phyloP scores from a whole-genome alignment of 345 rosid genomes.

The Heritiera littoralis region DNA sequence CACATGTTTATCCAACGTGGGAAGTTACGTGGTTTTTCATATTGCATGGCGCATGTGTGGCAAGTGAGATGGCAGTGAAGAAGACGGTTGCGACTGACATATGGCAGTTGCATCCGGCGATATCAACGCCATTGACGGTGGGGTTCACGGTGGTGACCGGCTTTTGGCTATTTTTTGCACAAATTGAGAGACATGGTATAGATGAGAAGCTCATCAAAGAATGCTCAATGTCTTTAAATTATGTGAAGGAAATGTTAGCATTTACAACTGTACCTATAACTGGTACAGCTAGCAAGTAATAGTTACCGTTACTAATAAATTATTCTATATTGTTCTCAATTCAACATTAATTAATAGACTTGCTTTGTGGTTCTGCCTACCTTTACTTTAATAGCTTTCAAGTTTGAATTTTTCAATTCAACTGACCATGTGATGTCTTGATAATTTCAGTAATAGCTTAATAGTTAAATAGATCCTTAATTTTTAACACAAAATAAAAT shows the following conservation, averaged over 20 bases:
- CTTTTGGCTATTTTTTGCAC: conserved; percentile 51
- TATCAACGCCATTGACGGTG: conserved; percentile 39
- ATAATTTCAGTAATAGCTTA: too few relatives aligned
- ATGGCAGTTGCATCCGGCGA: conserved; percentile 27
- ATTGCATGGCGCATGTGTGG: conserved; percentile 51
- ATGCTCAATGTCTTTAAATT: conserved; percentile 1
- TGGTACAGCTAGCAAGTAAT: too few relatives aligned
- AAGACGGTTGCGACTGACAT: neutral
- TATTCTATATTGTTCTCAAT: too few relatives aligned
- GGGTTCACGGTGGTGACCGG: conserved; percentile 43
- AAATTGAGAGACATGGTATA: conserved; percentile 37
- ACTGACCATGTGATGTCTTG: too few relatives aligned
- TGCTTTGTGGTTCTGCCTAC: too few relatives aligned
- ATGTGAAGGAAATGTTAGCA: too few relatives aligned
- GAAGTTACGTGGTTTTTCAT: conserved; percentile 67
- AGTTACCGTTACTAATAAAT: too few relatives aligned
- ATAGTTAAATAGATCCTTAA: too few relatives aligned
- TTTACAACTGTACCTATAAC: too few relatives aligned
- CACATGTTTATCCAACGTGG: conserved; percentile 57
- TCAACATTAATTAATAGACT: too few relatives aligned
- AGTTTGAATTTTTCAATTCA: neutral
- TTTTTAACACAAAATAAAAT: too few relatives aligned
- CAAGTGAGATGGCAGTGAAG: conserved; percentile 47
- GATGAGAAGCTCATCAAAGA: conserved; percentile 41
- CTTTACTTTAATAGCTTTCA: too few relatives aligned